Evolutionary conservation across 225 moss, liverwort and hornwort species (phyloP).

Genomic region (Ulota crispa): DNA sequence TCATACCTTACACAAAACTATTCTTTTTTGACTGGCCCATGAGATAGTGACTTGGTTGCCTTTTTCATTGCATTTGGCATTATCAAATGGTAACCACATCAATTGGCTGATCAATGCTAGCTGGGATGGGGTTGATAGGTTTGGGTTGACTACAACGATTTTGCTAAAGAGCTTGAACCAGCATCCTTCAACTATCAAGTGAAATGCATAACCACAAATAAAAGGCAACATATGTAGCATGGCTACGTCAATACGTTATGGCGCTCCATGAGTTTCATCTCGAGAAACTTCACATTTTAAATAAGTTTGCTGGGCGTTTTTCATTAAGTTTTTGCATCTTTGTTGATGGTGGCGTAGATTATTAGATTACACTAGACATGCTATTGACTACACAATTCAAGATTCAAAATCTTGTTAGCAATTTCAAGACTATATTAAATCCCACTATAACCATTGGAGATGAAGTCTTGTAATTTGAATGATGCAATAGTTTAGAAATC

Average conservation of each 20-base stretch:
- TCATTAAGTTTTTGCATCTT: not conserved
- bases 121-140: constrained; percentile 12
- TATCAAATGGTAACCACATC: not conserved
- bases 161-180: constrained; percentile 42
- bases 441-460: not conserved
- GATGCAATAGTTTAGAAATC: not conserved
- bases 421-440: not conserved
- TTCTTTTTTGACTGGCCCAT: too few species aligned
- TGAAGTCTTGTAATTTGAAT: too few species aligned
- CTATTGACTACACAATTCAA: not conserved
- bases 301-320: not conserved
- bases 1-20: not conserved
- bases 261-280: not conserved
- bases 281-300: not conserved
- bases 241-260: too few species aligned
- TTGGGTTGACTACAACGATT: constrained; percentile 41
- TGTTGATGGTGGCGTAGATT: not conserved
- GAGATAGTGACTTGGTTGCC: too few species aligned
- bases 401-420: not conserved
- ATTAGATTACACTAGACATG: not conserved
- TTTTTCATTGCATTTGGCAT: not conserved
- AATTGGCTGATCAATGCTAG: not conserved
- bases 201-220: constrained; percentile 23
- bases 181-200: constrained; percentile 31
- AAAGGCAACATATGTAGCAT: not conserved